These are phyloP conservation scores for Myrica gale DNA, from an alignment of 306 rosid species.

Conservation along the genomic window DNA sequence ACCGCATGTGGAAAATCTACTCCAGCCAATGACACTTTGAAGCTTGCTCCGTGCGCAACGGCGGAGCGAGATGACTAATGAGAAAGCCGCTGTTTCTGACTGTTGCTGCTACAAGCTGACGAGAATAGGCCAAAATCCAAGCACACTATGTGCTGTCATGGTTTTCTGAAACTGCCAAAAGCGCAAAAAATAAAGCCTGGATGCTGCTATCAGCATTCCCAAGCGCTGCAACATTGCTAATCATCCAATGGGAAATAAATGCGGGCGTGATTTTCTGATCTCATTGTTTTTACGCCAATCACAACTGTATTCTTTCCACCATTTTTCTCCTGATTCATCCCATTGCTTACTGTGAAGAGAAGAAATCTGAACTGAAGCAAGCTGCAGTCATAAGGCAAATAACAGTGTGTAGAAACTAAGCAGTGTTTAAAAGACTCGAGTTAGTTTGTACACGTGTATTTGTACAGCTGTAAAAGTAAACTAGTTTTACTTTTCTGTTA, in stretches of 20 bases:
- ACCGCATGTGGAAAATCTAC: slow-evolving; percentile 56
- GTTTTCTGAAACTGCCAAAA: slow-evolving; percentile 50
- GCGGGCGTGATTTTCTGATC: slow-evolving; percentile 49
- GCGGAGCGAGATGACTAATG: slow-evolving; percentile 45
- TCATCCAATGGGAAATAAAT: slow-evolving; percentile 66
- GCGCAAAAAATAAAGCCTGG: slow-evolving; percentile 38
- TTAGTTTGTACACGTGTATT: no score
- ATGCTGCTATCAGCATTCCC: slow-evolving; percentile 57
- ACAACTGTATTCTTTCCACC: background rate
- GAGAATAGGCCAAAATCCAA: slow-evolving; percentile 47
- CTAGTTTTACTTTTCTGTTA: no score
- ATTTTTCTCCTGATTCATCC: background rate
- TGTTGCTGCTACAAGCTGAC: slow-evolving; percentile 49
- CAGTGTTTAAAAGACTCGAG: no score
- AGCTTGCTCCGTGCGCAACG: slow-evolving; percentile 53
- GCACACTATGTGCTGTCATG: slow-evolving; percentile 55
- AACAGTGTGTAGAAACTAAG: no score
- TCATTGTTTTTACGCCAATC: background rate
- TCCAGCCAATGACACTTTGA: slow-evolving; percentile 58
- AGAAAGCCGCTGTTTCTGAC: slow-evolving; percentile 43
- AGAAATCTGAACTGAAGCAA: no score
- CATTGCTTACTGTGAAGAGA: no score
- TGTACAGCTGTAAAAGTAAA: no score
- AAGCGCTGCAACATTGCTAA: slow-evolving; percentile 58
- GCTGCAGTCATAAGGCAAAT: no score